Base-by-base conservation (phyloP, 768 basidiomycete species). In the Lactifluus pinguis region DNA sequence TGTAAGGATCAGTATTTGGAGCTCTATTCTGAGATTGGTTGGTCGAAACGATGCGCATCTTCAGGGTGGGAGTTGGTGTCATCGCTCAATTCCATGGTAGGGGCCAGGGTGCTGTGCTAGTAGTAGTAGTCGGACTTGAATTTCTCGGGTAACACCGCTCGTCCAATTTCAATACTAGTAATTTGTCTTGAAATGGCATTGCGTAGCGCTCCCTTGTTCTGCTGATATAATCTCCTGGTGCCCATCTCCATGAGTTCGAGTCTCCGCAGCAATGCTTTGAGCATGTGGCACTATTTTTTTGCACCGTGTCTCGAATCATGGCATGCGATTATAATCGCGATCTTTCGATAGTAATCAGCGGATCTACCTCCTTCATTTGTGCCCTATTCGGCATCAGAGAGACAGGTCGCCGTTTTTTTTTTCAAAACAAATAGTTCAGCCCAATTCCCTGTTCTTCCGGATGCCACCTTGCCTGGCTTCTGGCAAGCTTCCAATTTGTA, bases 11-110 rank as follows among this genome's bases (percentile, higher is more conserved):
- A 6, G 9, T 36, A 3, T 30, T 19, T 2, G 19, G 9, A n/a
- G 14, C 9, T 19, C 25, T 30, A 29, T 39, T 47, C 47, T 53
- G 60, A 15, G 21, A 15, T 6, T n/a, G 21, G 41, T 15, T 50
- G 25, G 15, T 25, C 4, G 29, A 6, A 25, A 6, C n/a, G n/a
- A n/a, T 72, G 80, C 4, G 73, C 41, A 68, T 82, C 49, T 47
- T 51, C 13, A 47, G 49, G 36, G 59, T 45, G 30, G 50, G 51
- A 3, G 21, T 32, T 32, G 53, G 42, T 50, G 30, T 6, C 49
- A 61, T 57, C 32, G 55, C 25, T 25, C 25, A 6, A 13, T n/a
- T 44, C 3, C n/a, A 9, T 4, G 2, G 9, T 34, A 9, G 32
- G 5, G 15, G 15, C 11, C 11, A 13, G 38, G 38, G 38, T 11